Base-by-base conservation (phyloP, 371 early-diverging fungal species). In the Syncephalastrum racemosum region DNA sequence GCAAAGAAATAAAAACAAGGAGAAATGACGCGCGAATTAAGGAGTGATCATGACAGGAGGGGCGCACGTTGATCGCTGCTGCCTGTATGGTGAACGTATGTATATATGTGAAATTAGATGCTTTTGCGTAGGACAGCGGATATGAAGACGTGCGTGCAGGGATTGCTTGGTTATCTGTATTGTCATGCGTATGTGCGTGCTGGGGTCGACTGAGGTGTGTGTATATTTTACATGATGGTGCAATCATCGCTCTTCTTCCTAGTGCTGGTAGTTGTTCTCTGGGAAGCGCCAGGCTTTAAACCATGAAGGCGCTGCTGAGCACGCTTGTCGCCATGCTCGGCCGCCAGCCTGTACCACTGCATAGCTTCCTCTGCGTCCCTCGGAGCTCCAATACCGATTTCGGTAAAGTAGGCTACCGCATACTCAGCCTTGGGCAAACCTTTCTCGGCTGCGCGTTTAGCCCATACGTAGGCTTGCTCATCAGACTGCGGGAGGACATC, bases 391-490 rank as follows among this genome's bases (percentile, higher is more conserved):
- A 93, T 90, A 22, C 92, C 92, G 45, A 87, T 81, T 63, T 94
- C 94, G 16, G 84, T 82, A 51, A 90, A 92, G 58, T 92, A 91
- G 19, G 90, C 95, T 31, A 95, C 86, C 15, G 93, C 91, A 68
- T 92, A 93, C 63, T 92, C 88, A 6, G 95, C 95, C 68, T 92
- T 93, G 12, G 93, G 83, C 23, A 91, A 59, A 10, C 88, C 89
- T 66, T 90, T 87, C 55, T 92, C 92, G 2, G 95, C 95, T 1
- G 94, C 92, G 41, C 89, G 80, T 53, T 79, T 81, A 7, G 94
- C 92, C 94, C 94, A 95, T 16, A 88, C 62, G 62, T 90, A 95
- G 10, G 95, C 94, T 68, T 93, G 91, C 27, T 81, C 82, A 66
- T 95, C 94, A n/a, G 84, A 86, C 65, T 91, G 92, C 19, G 82